Evolutionary conservation across 164 flowering plant species (phyloP).

Genomic region (Magnolia kwangsiensis): DNA sequence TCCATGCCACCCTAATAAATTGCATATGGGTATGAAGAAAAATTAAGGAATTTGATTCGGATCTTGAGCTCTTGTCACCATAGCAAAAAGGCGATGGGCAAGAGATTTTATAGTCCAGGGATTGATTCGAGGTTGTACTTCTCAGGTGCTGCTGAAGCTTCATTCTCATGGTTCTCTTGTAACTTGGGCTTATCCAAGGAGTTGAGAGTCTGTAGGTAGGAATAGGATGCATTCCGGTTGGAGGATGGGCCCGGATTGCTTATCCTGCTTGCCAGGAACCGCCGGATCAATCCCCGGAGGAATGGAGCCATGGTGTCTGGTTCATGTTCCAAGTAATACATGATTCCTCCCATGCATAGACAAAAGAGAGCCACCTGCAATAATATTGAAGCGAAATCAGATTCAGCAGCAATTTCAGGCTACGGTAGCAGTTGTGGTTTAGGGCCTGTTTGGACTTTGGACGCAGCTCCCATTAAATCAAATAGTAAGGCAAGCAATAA

Average conservation of each 20-base stretch:
- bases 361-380: conserved; percentile 78
- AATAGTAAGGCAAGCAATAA: no score
- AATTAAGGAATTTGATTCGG: neutral
- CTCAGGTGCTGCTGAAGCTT: conserved; percentile 37
- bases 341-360: conserved; percentile 92
- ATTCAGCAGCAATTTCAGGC: neutral
- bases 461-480: no score
- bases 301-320: conserved; percentile 98
- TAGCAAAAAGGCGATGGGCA: neutral
- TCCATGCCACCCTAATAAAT: neutral
- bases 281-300: conserved; percentile 80
- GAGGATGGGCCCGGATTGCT: conserved; percentile 67
- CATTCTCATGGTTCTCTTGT: conserved; percentile 34
- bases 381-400: neutral
- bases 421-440: neutral
- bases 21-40: neutral
- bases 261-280: conserved; percentile 90
- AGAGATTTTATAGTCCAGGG: conserved; percentile 60
- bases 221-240: conserved; percentile 48
- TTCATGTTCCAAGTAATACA: conserved; percentile 91
- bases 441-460: no score
- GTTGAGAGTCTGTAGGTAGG: conserved; percentile 59
- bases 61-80: neutral
- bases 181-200: conserved; percentile 49
- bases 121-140: conserved; percentile 90